These are phyloP conservation scores for Delonix regia DNA, from an alignment of 306 rosid genomes.

Conservation along the genomic window DNA sequence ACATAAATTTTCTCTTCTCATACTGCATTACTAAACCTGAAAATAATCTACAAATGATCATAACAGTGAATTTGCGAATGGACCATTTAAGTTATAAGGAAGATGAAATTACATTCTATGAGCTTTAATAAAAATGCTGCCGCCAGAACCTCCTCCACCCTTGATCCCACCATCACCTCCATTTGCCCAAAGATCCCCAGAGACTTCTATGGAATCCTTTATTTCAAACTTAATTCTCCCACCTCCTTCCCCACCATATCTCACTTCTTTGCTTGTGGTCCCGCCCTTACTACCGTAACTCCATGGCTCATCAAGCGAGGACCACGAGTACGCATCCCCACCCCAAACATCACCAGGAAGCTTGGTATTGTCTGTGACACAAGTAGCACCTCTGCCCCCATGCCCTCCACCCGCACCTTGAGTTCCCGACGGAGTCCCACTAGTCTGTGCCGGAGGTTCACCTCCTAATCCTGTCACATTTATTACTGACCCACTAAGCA, in stretches of 20 bases:
- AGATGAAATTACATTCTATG: slow-evolving; percentile 65
- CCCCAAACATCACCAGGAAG: slow-evolving; percentile 97
- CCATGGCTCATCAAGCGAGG: slow-evolving; percentile 62
- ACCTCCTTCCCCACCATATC: slow-evolving; percentile 93
- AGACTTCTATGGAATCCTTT: slow-evolving; percentile 48
- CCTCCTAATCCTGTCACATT: slow-evolving; percentile 80
- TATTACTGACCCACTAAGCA: slow-evolving; percentile 40
- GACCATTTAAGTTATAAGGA: background rate
- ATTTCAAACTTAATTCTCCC: slow-evolving; percentile 67
- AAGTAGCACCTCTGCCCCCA: slow-evolving; percentile 96
- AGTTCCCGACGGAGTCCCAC: slow-evolving; percentile 82
- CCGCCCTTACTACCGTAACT: slow-evolving; percentile 96
- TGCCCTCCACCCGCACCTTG: slow-evolving; percentile 96
- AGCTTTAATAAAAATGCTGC: slow-evolving; percentile 80
- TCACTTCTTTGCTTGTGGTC: slow-evolving; percentile 75
- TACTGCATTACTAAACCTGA: background rate
- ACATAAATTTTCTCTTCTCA: background rate
- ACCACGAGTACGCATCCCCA: slow-evolving; percentile 92
- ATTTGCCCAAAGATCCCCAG: slow-evolving; percentile 71
- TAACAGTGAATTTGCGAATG: slow-evolving; percentile 15
- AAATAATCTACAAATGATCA: background rate
- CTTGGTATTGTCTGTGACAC: slow-evolving; percentile 80
- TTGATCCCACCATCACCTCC: slow-evolving; percentile 88
- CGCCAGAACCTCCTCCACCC: slow-evolving; percentile 99
- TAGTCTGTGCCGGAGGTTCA: slow-evolving; percentile 76